Percentiles rank a stretch among this genome's conserved stretches.
Conservation (phyloP, 164 flowering plant species). For the Stephania yunnanensis region DNA sequence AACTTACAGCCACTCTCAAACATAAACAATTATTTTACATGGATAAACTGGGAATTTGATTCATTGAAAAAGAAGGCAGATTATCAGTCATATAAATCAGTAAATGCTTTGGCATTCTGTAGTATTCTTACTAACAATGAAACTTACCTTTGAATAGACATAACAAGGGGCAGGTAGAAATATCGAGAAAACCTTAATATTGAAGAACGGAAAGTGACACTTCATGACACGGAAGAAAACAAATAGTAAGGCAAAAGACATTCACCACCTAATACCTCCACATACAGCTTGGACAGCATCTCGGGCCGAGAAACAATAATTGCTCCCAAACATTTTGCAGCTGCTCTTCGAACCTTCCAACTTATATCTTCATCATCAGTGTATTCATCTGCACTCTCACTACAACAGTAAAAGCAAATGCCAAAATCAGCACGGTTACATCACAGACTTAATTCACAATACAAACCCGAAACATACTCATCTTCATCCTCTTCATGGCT, state of each 20-base stretch:
- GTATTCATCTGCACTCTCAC: conserved; percentile 95
- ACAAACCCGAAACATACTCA: conserved; percentile 55
- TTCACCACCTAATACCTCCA: conserved; percentile 45
- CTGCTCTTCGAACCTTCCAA: conserved; percentile 99
- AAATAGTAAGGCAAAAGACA: background rate
- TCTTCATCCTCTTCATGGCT: conserved; percentile 84
- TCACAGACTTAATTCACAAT: background rate
- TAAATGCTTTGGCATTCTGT: background rate
- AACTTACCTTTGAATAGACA: background rate
- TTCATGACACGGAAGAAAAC: background rate
- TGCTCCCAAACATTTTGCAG: conserved; percentile 96
- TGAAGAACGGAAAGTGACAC: background rate
- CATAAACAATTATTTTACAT: background rate
- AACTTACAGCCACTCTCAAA: no score
- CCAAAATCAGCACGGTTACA: background rate
- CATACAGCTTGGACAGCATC: conserved; percentile 78
- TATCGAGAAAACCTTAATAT: background rate
- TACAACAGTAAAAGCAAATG: conserved; percentile 24
- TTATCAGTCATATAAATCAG: background rate
- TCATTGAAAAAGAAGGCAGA: background rate
- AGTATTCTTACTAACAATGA: background rate
- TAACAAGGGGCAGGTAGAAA: background rate
- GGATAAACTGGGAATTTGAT: background rate
- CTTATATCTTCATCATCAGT: conserved; percentile 98
- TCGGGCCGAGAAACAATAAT: conserved; percentile 97